Base-by-base conservation (phyloP, 352 stramenopile species). In the Saprolegnia parasitica region DNA sequence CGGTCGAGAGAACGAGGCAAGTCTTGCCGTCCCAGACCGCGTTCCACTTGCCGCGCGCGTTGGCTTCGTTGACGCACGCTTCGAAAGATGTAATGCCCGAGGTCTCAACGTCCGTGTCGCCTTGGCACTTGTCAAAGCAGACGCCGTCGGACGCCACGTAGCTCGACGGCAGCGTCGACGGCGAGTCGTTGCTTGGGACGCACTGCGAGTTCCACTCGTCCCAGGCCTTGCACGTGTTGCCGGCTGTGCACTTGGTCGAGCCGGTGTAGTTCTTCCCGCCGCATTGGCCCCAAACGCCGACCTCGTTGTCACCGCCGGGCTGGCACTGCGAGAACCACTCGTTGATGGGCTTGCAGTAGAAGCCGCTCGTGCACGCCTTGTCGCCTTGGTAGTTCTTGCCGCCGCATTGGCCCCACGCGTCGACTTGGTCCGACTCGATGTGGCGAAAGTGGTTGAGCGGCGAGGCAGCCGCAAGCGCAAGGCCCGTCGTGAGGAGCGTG, bases 311-410 rank as follows among this genome's bases (percentile, higher is more conserved):
- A 10, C 18, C 32, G 15, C 11, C 45, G 11, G 29, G 57, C 20
- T 65, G 57, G 60, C 60, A 67, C 21, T 67, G 60, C 60, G 60
- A 67, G 37, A 32, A 67, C 60, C 60, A 67, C 39, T 54, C 60
- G 60, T 56, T 67, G 37, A 55, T 56, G 9, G 6, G 3, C 60
- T 57, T 9, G 47, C 60, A 67, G 5, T 20, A 18, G 39, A 56
- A 29, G 60, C 37, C 60, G 29, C 9, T 11, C 6, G 16, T 56
- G n/a, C 60, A 67, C 60, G 21, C 13, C 6, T n/a, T 54, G 60
- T 67, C 39, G 29, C 60, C 60, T 3, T 24, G 4, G 60, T 67
- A 67, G 24, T 32, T 32, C 39, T 67, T 67, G 20, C 60, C 60
- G 8, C 45, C 60, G 39, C 60, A 67, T 49, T 67, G 60, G 8